A percentile compares a stretch with the other conserved stretches of the same genome.
Conservation (phyloP, 768 basidiomycete genomes). For the Mycena polygramma region DNA sequence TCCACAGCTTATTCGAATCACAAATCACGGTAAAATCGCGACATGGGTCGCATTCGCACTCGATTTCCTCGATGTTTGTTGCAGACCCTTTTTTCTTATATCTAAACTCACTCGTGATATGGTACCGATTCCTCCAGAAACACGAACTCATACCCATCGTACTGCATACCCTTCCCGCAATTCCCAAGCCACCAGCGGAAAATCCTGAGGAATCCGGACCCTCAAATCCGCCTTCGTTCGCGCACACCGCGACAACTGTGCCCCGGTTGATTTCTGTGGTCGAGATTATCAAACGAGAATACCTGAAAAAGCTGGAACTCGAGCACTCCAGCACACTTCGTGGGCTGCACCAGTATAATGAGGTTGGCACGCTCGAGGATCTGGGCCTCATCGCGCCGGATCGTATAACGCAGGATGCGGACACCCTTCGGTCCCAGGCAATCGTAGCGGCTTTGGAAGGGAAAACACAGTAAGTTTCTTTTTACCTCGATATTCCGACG, state of each 20-base stretch:
- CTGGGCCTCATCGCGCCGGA: slow-evolving; percentile 40
- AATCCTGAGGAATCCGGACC: slow-evolving; percentile 14
- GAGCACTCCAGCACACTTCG: slow-evolving; percentile 54
- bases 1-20: slow-evolving; percentile 62
- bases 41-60: slow-evolving; percentile 67
- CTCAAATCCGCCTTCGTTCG: slow-evolving; percentile 39
- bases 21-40: slow-evolving; percentile 67
- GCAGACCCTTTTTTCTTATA: neutral
- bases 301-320: slow-evolving; percentile 64
- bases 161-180: slow-evolving; percentile 70
- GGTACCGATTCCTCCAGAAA: slow-evolving; percentile 48
- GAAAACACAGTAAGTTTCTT: slow-evolving; percentile 65
- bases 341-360: slow-evolving; percentile 85
- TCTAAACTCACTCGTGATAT: neutral
- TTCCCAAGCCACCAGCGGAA: slow-evolving; percentile 28
- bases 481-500: slow-evolving; percentile 26
- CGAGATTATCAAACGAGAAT: slow-evolving; percentile 90
- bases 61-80: slow-evolving; percentile 64
- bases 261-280: slow-evolving; percentile 82
- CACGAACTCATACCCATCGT: slow-evolving; percentile 63
- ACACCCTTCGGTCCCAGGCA: slow-evolving; percentile 47
- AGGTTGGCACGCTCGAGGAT: slow-evolving; percentile 70
- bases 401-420: slow-evolving; percentile 33
- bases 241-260: slow-evolving; percentile 55
- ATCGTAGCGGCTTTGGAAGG: slow-evolving; percentile 66